A percentile compares a stretch with the other conserved stretches of the same genome.
These are phyloP conservation scores for Arabidopsis suecica DNA, from an alignment of 345 rosid species.

Conservation along the genomic window DNA sequence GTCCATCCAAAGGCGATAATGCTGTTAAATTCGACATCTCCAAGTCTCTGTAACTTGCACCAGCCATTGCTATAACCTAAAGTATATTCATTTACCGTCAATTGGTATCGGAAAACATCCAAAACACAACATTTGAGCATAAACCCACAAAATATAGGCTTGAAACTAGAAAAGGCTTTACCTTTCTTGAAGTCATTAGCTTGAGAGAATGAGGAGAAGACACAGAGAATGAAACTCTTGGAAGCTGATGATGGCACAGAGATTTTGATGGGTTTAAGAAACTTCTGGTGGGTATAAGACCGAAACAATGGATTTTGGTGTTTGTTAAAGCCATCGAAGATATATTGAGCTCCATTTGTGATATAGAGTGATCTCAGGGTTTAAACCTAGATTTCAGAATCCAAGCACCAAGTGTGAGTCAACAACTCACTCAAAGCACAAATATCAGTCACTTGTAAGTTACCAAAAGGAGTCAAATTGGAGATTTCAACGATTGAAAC, in stretches of 20 bases:
- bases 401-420: no score
- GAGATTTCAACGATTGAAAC: no score
- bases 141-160: not conserved
- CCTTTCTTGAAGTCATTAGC: constrained; percentile 46
- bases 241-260: constrained; percentile 19
- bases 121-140: not conserved
- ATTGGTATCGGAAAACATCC: constrained; percentile 10
- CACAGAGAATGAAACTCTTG: constrained; percentile 41
- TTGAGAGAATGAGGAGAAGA: constrained; percentile 25
- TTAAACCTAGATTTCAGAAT: no score
- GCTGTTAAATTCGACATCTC: constrained; percentile 84
- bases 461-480: no score
- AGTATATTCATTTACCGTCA: constrained; percentile 1
- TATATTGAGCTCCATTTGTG: no score
- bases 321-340: no score
- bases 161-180: constrained; percentile 12
- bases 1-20: constrained; percentile 89
- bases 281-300: no score
- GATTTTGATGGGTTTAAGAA: constrained; percentile 33
- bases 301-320: no score
- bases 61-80: constrained; percentile 55
- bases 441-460: no score
- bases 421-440: no score
- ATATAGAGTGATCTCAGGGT: no score
- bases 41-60: constrained; percentile 44